These are phyloP conservation scores for Citrullus colocynthis DNA, from an alignment of 306 rosid species.

Conservation along the genomic window DNA sequence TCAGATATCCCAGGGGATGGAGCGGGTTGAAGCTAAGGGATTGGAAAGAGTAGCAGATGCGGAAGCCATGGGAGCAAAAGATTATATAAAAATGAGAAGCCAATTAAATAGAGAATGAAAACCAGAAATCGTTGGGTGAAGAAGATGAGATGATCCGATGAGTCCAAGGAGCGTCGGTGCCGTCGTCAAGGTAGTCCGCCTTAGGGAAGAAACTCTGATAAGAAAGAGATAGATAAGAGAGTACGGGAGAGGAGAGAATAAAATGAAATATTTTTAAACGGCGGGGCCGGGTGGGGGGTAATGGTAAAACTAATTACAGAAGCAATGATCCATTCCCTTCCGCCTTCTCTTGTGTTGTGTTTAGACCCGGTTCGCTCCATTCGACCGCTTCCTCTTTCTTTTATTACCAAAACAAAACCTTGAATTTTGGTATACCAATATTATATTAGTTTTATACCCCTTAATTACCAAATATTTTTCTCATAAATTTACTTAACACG, in stretches of 20 bases:
- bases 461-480: background rate
- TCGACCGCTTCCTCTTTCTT: background rate
- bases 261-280: constrained; percentile 1
- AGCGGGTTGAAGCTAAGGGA: constrained; percentile 8
- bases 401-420: background rate
- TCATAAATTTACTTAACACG: background rate
- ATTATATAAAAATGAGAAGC: background rate
- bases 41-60: constrained; percentile 6
- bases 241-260: background rate
- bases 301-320: background rate
- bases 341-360: background rate
- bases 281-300: background rate
- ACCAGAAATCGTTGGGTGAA: background rate
- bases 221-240: background rate
- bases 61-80: background rate
- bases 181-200: constrained; percentile 9
- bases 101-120: background rate
- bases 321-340: background rate
- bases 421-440: background rate
- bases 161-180: constrained; percentile 3
- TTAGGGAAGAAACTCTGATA: constrained; percentile 6
- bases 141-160: background rate
- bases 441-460: background rate
- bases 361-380: constrained; percentile 2
- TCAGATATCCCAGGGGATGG: background rate